Evolutionary conservation across 2,329 filamentous ascomycete species (phyloP).

Genomic region (Macrophomina tecta): DNA sequence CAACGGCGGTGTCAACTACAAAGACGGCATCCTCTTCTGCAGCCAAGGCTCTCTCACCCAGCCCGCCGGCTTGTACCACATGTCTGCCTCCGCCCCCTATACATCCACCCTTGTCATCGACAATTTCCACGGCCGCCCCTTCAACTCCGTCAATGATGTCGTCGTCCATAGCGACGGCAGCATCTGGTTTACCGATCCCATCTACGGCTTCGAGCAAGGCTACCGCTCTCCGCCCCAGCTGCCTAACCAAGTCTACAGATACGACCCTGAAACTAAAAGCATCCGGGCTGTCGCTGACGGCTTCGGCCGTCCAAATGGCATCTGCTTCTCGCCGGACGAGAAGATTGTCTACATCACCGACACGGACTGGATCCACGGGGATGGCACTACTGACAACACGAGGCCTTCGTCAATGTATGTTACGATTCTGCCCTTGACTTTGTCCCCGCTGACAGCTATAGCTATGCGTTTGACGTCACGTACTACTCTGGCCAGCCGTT

Average conservation of each 20-base stretch:
- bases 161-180: constrained; percentile 47
- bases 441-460: constrained; percentile 9
- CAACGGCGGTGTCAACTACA: constrained; percentile 41
- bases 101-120: constrained; percentile 43
- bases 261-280: constrained; percentile 42
- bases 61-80: constrained; percentile 40
- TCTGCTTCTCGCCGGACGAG: constrained; percentile 49
- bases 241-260: constrained; percentile 45
- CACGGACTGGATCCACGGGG: constrained; percentile 34
- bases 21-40: constrained; percentile 41
- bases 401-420: constrained; percentile 17
- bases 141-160: constrained; percentile 50
- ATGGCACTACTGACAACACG: constrained; percentile 30
- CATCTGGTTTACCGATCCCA: constrained; percentile 56
- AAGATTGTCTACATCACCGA: constrained; percentile 51
- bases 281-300: constrained; percentile 48
- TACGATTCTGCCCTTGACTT: not conserved
- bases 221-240: constrained; percentile 36
- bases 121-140: constrained; percentile 52
- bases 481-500: constrained; percentile 44
- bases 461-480: constrained; percentile 52
- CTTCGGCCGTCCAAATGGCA: constrained; percentile 50
- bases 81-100: constrained; percentile 36
- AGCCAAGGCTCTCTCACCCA: constrained; percentile 40
- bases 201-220: constrained; percentile 36